phyloP scores from a whole-genome alignment of 352 stramenopile genomes.

The Globisporangium camurandrum region DNA sequence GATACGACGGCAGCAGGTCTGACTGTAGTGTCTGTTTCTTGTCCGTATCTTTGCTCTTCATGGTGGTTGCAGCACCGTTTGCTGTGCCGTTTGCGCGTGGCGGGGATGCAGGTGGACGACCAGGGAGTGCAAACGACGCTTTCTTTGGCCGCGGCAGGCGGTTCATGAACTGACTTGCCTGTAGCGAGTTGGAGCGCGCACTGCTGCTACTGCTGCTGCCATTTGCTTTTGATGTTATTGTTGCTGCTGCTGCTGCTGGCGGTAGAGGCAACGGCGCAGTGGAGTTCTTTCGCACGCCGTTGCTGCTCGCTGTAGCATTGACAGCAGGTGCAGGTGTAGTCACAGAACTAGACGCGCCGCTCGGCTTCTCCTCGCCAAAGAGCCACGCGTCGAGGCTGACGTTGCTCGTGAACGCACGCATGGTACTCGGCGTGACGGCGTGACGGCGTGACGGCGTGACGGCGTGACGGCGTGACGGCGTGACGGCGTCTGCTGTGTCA shows the following conservation, averaged over 20 bases:
- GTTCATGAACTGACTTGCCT: conserved; percentile 17
- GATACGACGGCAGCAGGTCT: conserved; percentile 22
- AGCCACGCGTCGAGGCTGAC: conserved; percentile 77
- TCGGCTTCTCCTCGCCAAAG: conserved; percentile 60
- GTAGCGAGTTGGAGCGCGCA: conserved; percentile 24
- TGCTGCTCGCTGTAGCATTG: not conserved
- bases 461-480: too few species aligned
- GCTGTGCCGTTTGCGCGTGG: not conserved
- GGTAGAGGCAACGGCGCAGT: not conserved
- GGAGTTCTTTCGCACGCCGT: conserved; percentile 2
- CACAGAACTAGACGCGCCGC: conserved; percentile 2
- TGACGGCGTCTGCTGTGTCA: too few species aligned
- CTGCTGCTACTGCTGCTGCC: not conserved
- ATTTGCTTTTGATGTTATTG: not conserved
- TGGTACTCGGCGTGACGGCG: conserved; percentile 10
- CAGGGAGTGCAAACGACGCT: conserved; percentile 14
- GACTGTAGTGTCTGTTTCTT: too few species aligned
- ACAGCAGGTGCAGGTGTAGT: conserved; percentile 2
- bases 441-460: too few species aligned
- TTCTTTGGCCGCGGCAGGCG: conserved; percentile 21
- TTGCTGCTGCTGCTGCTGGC: not conserved
- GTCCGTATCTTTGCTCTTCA: too few species aligned
- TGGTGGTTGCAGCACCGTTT: not conserved
- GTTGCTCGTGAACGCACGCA: conserved; percentile 24
- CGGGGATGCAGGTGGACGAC: not conserved